These are phyloP conservation scores for Sugiyamaella grinbergsii DNA, from an alignment of 1,139 yeast genomes.

Conservation along the genomic window DNA sequence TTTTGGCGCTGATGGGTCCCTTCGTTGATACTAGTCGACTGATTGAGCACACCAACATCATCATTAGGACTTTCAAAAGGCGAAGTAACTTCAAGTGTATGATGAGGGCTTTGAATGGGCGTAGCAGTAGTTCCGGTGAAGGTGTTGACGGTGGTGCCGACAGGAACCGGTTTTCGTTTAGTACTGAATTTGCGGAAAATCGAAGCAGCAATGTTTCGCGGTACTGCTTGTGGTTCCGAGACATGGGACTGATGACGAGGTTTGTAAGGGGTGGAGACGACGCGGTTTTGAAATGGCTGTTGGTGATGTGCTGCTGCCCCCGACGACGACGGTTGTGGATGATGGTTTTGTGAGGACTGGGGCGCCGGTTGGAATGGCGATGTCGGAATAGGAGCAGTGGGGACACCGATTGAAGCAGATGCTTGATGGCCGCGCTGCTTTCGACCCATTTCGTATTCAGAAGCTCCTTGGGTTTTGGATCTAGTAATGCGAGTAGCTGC, in stretches of 20 bases:
- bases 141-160: conserved; percentile 14
- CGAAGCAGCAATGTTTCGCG: conserved; percentile 33
- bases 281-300: background rate
- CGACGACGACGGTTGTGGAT: conserved; percentile 15
- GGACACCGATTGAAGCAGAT: conserved; percentile 14
- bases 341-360: conserved; percentile 21
- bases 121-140: conserved; percentile 8
- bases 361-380: conserved; percentile 21
- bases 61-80: conserved; percentile 20
- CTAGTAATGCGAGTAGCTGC: conserved; percentile 29
- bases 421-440: conserved; percentile 20
- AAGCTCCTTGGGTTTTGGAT: conserved; percentile 35
- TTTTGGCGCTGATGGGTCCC: conserved; percentile 25
- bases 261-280: conserved; percentile 11
- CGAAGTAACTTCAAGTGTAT: conserved; percentile 16
- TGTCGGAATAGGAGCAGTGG: conserved; percentile 4
- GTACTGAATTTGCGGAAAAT: conserved; percentile 37
- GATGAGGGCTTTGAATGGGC: background rate
- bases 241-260: conserved; percentile 29
- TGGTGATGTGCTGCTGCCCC: background rate
- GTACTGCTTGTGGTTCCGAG: conserved; percentile 29
- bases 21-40: conserved; percentile 32
- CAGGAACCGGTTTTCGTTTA: conserved; percentile 31
- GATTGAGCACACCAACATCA: conserved; percentile 20
- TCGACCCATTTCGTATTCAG: conserved; percentile 28